A percentile compares a stretch with the other conserved stretches of the same genome.
These are phyloP conservation scores for Ascosphaera aggregata DNA, from an alignment of 2,329 filamentous ascomycete species.

Conservation along the genomic window DNA sequence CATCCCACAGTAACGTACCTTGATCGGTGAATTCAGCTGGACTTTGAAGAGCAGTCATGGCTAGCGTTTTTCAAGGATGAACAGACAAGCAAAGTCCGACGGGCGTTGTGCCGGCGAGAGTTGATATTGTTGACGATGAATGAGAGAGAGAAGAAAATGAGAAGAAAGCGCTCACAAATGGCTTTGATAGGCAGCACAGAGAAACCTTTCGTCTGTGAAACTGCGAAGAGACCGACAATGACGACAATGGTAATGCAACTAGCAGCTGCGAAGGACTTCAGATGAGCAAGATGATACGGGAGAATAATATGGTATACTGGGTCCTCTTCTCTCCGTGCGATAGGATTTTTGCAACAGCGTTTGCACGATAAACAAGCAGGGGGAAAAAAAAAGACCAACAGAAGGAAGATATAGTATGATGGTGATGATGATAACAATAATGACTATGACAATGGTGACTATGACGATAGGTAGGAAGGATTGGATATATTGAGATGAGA, in stretches of 20 bases:
- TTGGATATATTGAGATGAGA: background rate
- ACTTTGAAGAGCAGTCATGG: background rate
- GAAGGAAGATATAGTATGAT: background rate
- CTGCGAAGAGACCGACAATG: background rate
- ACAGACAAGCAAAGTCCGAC: too few relatives aligned
- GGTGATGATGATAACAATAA: background rate
- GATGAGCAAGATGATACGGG: too few relatives aligned
- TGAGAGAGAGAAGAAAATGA: background rate
- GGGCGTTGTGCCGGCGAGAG: too few relatives aligned
- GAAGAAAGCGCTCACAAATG: background rate
- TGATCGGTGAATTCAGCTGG: background rate
- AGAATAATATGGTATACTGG: background rate
- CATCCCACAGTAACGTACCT: too few relatives aligned
- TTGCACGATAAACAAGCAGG: background rate
- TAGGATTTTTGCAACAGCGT: background rate
- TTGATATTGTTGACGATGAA: too few relatives aligned
- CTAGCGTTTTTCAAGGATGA: background rate
- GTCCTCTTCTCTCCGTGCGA: too few relatives aligned
- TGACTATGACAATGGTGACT: background rate
- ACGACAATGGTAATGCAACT: background rate
- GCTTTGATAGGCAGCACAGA: background rate
- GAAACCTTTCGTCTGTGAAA: too few relatives aligned
- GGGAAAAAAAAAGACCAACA: background rate
- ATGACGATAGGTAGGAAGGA: background rate
- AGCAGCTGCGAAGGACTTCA: too few relatives aligned